A percentile compares a stretch with the other conserved stretches of the same genome.
phyloP scores from a whole-genome alignment of 139 green algal species.

The Zygnema cylindricum region DNA sequence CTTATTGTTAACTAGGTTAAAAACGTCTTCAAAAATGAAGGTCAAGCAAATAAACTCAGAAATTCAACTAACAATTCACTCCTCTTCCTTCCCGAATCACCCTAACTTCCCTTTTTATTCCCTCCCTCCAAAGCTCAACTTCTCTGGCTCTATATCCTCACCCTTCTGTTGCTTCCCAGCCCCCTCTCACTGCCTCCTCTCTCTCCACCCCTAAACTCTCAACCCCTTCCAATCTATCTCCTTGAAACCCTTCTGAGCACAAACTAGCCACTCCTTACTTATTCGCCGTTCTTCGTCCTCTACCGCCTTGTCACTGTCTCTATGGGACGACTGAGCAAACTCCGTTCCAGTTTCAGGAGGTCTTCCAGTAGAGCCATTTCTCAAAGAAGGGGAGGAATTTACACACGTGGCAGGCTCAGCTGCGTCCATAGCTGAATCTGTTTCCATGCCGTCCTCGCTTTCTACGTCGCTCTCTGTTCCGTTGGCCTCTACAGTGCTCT shows the following conservation, averaged over 20 bases:
- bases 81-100: neutral
- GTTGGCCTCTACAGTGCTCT: neutral
- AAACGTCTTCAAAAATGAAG: neutral
- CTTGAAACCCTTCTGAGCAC: neutral
- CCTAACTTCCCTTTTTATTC: neutral
- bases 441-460: too few species aligned
- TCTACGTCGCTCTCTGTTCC: neutral
- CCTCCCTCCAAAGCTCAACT: neutral
- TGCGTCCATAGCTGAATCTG: neutral
- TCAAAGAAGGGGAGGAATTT: conserved; percentile 27
- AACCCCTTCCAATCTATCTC: neutral
- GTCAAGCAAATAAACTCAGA: neutral
- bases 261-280: neutral
- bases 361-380: conserved; percentile 8
- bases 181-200: neutral
- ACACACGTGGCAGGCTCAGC: neutral
- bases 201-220: neutral
- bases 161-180: neutral
- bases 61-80: neutral
- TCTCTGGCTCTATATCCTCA: neutral
- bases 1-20: conserved; percentile 2
- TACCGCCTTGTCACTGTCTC: neutral
- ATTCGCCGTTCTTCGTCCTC: neutral
- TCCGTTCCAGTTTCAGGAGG: neutral
- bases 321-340: neutral